phyloP scores from a whole-genome alignment of 2,329 filamentous ascomycete species.

The Colletotrichum musicola region DNA sequence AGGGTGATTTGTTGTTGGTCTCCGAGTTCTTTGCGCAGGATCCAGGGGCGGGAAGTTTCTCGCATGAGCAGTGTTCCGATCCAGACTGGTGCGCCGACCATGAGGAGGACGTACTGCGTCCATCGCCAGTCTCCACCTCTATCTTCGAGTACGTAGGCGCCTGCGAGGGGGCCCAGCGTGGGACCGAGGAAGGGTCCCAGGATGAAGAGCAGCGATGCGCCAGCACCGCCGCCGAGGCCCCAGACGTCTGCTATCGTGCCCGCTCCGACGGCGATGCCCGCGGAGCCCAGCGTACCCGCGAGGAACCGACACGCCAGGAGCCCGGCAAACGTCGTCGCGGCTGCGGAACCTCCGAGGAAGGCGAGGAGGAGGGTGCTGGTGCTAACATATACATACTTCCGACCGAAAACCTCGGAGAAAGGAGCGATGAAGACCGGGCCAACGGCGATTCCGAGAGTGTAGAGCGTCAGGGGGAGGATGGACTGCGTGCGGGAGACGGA shows the following conservation, averaged over 20 bases:
- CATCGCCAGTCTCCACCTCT: slow-evolving; percentile 40
- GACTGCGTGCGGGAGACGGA: slow-evolving; percentile 35
- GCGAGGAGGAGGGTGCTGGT: slow-evolving; percentile 76
- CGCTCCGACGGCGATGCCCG: slow-evolving; percentile 80
- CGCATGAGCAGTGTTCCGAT: slow-evolving; percentile 8
- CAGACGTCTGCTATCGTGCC: slow-evolving; percentile 82
- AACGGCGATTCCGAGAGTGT: slow-evolving; percentile 80
- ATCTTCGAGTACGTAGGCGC: slow-evolving; percentile 53
- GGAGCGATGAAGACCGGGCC: slow-evolving; percentile 84
- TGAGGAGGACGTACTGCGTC: slow-evolving; percentile 42
- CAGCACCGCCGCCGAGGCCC: slow-evolving; percentile 66
- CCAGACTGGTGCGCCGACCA: slow-evolving; percentile 35
- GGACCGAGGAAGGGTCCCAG: slow-evolving; percentile 75
- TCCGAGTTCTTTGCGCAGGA: slow-evolving; percentile 27
- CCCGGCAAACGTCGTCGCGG: slow-evolving; percentile 75
- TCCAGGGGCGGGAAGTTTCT: slow-evolving; percentile 37
- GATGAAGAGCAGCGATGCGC: slow-evolving; percentile 81
- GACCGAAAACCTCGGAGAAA: slow-evolving; percentile 76
- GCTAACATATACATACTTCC: slow-evolving; percentile 76
- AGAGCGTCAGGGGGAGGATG: slow-evolving; percentile 66
- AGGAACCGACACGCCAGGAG: slow-evolving; percentile 78
- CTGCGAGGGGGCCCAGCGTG: slow-evolving; percentile 60
- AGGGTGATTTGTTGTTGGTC: slow-evolving; percentile 10
- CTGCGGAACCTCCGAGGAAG: slow-evolving; percentile 73
- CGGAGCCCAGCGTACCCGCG: slow-evolving; percentile 77